Conservation (phyloP, 192 early-diverging fungal genomes). For the Polychytrium aggregatum region DNA sequence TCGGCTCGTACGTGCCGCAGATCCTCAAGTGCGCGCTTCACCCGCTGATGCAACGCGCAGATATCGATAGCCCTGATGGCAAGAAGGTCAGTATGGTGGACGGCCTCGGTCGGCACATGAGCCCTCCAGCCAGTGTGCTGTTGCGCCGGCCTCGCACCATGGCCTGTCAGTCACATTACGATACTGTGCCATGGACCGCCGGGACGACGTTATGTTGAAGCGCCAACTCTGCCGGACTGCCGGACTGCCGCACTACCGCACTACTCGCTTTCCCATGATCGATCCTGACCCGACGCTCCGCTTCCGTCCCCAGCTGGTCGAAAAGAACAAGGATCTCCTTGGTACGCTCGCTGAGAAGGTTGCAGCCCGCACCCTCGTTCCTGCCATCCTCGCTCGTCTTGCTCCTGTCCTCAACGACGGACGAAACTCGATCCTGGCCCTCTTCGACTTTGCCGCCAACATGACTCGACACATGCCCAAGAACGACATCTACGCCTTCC, state of each 20-base stretch:
- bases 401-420: slow-evolving; percentile 15
- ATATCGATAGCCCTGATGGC: too few species aligned
- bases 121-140: too few species aligned
- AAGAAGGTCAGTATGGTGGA: too few species aligned
- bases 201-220: too few species aligned
- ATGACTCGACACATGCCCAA: slow-evolving; percentile 54
- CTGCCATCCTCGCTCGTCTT: slow-evolving; percentile 46
- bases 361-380: slow-evolving; percentile 51
- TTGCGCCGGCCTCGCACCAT: too few species aligned
- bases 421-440: slow-evolving; percentile 36
- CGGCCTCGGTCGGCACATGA: too few species aligned
- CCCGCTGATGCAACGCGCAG: slow-evolving; percentile 17
- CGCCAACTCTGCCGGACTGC: too few species aligned
- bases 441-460: slow-evolving; percentile 58
- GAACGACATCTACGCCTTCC: slow-evolving; percentile 52
- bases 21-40: slow-evolving; percentile 46
- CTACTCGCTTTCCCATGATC: too few species aligned
- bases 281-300: too few species aligned
- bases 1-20: slow-evolving; percentile 58
- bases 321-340: slow-evolving; percentile 28
- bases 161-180: not conserved
- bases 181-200: not conserved
- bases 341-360: slow-evolving; percentile 43
- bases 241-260: too few species aligned
- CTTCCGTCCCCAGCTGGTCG: too few species aligned